phyloP scores from a whole-genome alignment of 306 rosid genomes.

The Dicorynia guianensis region DNA sequence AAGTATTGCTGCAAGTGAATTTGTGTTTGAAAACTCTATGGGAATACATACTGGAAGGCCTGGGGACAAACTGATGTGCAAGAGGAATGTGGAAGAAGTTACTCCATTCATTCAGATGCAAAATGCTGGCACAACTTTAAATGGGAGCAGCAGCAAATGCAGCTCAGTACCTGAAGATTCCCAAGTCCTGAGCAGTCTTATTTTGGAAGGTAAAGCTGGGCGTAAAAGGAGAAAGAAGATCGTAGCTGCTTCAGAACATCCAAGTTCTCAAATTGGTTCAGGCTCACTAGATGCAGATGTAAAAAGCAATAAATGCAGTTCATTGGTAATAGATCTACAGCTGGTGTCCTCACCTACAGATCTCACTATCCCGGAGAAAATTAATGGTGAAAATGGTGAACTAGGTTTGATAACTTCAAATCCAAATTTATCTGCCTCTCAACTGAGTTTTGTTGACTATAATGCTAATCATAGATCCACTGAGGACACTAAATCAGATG shows the following conservation, averaged over 20 bases:
- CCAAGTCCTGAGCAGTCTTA: constrained; percentile 35
- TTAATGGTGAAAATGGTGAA: constrained; percentile 29
- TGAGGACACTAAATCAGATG: constrained; percentile 25
- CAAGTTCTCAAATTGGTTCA: constrained; percentile 32
- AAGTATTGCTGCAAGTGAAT: constrained; percentile 33
- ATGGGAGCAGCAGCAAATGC: constrained; percentile 44
- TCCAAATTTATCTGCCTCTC: constrained; percentile 31
- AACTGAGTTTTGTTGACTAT: constrained; percentile 27
- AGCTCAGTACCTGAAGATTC: constrained; percentile 40
- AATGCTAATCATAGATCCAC: constrained; percentile 13
- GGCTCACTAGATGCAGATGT: constrained; percentile 12
- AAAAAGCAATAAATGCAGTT: constrained; percentile 36
- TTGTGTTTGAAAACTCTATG: constrained; percentile 36
- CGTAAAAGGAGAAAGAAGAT: constrained; percentile 55
- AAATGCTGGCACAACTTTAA: constrained; percentile 52
- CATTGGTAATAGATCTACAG: constrained; percentile 59
- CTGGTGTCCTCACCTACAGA: constrained; percentile 26
- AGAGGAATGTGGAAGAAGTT: constrained; percentile 46
- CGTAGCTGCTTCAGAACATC: constrained; percentile 16
- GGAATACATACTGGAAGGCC: constrained; percentile 13
- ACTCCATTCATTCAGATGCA: constrained; percentile 34
- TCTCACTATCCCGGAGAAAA: constrained; percentile 24
- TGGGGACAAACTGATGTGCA: constrained; percentile 41
- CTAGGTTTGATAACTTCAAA: constrained; percentile 31
- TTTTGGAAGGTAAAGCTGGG: constrained; percentile 46